A percentile compares a stretch with the other conserved stretches of the same genome.
Conservation (phyloP, 306 rosid species). For the Hippophae gyantsensis region DNA sequence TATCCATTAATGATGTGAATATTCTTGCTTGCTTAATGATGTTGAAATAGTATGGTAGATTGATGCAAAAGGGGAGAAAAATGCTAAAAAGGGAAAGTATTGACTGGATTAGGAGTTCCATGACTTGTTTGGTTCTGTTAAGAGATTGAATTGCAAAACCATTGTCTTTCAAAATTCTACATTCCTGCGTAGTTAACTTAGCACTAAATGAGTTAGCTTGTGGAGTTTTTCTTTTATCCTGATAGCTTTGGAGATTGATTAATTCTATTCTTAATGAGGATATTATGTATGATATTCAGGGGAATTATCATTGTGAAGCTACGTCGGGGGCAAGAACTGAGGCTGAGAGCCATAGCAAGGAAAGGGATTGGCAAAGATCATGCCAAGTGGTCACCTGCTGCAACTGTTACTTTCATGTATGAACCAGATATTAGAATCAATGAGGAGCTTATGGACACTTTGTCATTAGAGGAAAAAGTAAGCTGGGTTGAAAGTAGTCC, state of each 20-base stretch:
- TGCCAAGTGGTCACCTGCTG: slow-evolving; percentile 98
- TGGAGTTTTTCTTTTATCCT: neutral
- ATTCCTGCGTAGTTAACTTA: neutral
- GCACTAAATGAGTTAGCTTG: neutral
- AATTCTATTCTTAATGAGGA: neutral
- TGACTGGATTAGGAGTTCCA: neutral
- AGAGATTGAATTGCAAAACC: neutral
- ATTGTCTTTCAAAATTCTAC: no score
- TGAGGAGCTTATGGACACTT: slow-evolving; percentile 80
- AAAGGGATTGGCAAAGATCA: slow-evolving; percentile 98
- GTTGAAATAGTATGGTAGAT: neutral
- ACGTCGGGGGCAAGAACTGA: slow-evolving; percentile 83
- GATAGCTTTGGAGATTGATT: neutral
- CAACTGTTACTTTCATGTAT: slow-evolving; percentile 93
- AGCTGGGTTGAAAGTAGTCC: slow-evolving; percentile 91
- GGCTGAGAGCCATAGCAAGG: slow-evolving; percentile 91
- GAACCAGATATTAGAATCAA: slow-evolving; percentile 81
- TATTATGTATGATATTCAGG: slow-evolving; percentile 30
- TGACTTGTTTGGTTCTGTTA: neutral
- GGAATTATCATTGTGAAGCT: slow-evolving; percentile 90
- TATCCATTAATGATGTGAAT: neutral
- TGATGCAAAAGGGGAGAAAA: no score
- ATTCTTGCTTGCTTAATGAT: neutral
- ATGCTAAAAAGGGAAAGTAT: neutral
- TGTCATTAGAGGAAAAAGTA: slow-evolving; percentile 67